Evolutionary conservation across 352 stramenopile genomes (phyloP), one percentile per base, ranked within the genome.

Genomic region (Phytophthora foliorum): DNA sequence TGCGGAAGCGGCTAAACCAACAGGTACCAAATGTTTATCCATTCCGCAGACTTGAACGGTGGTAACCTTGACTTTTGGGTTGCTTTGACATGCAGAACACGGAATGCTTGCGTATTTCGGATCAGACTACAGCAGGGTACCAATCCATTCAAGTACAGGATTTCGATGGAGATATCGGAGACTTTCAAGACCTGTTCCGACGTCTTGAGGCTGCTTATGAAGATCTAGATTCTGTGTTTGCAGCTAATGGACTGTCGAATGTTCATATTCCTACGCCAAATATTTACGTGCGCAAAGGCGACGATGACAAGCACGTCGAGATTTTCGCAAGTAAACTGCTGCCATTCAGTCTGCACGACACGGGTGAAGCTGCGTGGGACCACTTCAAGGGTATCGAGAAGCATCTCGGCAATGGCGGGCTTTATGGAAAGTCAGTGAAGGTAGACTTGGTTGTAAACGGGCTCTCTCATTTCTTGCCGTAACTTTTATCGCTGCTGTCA

Each of bases 161-260:
- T 25, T 67, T 57, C 21, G 21, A 65, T 4, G 57, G 56, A 8
- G 64, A 80, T 34, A 59, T 70, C 7, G 32, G 29, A 34, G 67
- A 75, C 13, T 75, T 77, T 38, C 56, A 70, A 16, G 65, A 56
- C 19, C 50, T 77, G 16, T 64, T 73, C 13, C 49, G 38, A 16
- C 59, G 59, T 9, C 31, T 77, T 29, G 59, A 77, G 11, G 34
- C 48, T 11, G 66, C 59, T 31, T 71, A 63, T 42, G 39, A 49
- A 8, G 73, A 80, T 22, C 39, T 72, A 11, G 63, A 75, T 24
- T 51, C 59, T 3, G 73, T 80, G 14, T 77, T 77, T 42, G 44
- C 42, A 17, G 27, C 41, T 13, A 72, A 52, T 17, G 44, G 55
- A 17, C 49, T 72, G 32, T 39, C 46, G 16, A 14, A 44, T 21